Evolutionary conservation across 768 basidiomycete species (phyloP).

Genomic region (Russula brevipes): DNA sequence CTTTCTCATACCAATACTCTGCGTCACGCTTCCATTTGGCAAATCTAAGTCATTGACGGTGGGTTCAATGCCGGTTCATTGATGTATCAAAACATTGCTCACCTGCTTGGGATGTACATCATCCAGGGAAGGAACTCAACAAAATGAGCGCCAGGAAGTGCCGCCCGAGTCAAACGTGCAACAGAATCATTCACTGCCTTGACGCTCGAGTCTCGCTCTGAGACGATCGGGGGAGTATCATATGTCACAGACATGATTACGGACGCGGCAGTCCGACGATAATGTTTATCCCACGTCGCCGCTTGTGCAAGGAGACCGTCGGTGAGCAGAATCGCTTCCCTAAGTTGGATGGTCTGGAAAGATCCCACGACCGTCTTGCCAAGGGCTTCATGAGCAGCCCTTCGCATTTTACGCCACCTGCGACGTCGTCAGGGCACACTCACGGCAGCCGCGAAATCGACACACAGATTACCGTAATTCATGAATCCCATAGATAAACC

Average conservation of each 20-base stretch:
- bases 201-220: slow-evolving; percentile 8
- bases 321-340: slow-evolving; percentile 16
- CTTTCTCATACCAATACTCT: slow-evolving; percentile 13
- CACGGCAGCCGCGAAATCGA: too few relatives aligned
- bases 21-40: slow-evolving; percentile 26
- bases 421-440: neutral
- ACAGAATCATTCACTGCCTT: slow-evolving; percentile 15
- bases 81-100: neutral
- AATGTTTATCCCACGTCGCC: slow-evolving; percentile 7
- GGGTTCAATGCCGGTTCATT: neutral
- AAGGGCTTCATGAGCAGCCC: slow-evolving; percentile 16
- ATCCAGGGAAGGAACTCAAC: slow-evolving; percentile 25
- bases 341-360: slow-evolving; percentile 5
- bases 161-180: slow-evolving; percentile 6
- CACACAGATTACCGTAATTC: slow-evolving; percentile 10
- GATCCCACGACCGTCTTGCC: neutral
- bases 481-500: slow-evolving; percentile 11
- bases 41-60: neutral
- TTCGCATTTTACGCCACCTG: slow-evolving; percentile 23
- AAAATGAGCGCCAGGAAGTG: slow-evolving; percentile 15
- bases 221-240: slow-evolving; percentile 7
- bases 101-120: slow-evolving; percentile 19
- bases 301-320: slow-evolving; percentile 5
- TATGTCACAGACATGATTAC: slow-evolving; percentile 17
- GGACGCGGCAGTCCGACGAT: slow-evolving; percentile 19